phyloP scores from a whole-genome alignment of 306 rosid genomes.

The Glycine latifolia region DNA sequence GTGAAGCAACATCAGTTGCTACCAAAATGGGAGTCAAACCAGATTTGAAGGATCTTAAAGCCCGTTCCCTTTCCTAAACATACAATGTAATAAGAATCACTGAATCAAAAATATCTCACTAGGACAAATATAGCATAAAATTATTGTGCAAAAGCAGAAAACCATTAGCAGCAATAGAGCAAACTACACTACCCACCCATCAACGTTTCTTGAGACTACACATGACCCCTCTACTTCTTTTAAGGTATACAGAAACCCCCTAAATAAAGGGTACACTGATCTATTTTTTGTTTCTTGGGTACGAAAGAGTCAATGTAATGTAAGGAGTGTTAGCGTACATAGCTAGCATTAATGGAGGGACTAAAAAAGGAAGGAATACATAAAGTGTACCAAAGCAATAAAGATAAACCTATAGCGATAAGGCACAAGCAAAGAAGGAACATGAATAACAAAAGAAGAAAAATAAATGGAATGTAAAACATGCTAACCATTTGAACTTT shows the following conservation, averaged over 20 bases:
- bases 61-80: slow-evolving; percentile 79
- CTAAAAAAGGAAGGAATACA: neutral
- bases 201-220: neutral
- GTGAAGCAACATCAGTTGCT: slow-evolving; percentile 87
- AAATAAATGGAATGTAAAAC: neutral
- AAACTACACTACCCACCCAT: neutral
- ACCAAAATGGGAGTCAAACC: slow-evolving; percentile 77
- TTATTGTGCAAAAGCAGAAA: neutral
- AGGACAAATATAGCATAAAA: neutral
- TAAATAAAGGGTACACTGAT: too few relatives aligned
- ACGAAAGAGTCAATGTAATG: neutral
- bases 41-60: slow-evolving; percentile 69
- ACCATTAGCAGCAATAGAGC: neutral
- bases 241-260: neutral
- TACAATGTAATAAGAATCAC: neutral
- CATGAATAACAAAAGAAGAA: neutral
- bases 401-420: neutral
- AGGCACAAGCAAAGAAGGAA: neutral
- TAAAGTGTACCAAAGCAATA: too few relatives aligned
- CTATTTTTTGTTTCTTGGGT: too few relatives aligned
- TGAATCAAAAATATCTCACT: neutral
- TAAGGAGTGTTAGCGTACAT: too few relatives aligned
- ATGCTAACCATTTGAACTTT: slow-evolving; percentile 79
- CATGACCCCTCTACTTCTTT: neutral
- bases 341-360: neutral